Evolutionary conservation across 768 basidiomycete genomes (phyloP).

Genomic region (Podaxis carcinomalis): DNA sequence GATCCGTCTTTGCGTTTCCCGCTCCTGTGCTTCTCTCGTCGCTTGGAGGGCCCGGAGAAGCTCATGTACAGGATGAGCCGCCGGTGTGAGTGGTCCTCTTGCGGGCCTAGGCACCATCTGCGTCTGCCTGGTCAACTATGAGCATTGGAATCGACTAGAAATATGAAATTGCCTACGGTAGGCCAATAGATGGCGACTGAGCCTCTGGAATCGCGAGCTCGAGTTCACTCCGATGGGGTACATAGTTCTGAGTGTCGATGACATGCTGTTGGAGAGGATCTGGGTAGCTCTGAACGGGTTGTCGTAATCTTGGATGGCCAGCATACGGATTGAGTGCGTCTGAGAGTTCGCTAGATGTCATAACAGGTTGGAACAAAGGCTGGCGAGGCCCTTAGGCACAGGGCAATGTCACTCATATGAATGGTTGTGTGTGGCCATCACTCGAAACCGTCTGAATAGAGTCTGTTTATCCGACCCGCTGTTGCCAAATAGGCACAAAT

Average conservation of each 20-base stretch:
- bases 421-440: slow-evolving; percentile 10
- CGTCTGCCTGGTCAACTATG: slow-evolving; percentile 4
- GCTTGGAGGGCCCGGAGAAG: slow-evolving; percentile 54
- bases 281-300: slow-evolving; percentile 1
- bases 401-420: slow-evolving; percentile 8
- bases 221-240: slow-evolving; percentile 61
- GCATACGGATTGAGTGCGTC: slow-evolving; percentile 74
- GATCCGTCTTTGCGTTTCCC: slow-evolving; percentile 52
- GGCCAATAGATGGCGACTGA: slow-evolving; percentile 28
- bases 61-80: slow-evolving; percentile 50
- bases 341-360: slow-evolving; percentile 72
- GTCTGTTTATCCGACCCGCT: not conserved
- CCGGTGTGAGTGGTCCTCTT: not conserved
- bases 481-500: slow-evolving; percentile 26
- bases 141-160: not conserved
- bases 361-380: slow-evolving; percentile 20
- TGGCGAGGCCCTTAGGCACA: slow-evolving; percentile 11
- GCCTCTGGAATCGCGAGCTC: slow-evolving; percentile 55
- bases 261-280: slow-evolving; percentile 6
- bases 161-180: slow-evolving; percentile 28
- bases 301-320: slow-evolving; percentile 12
- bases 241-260: slow-evolving; percentile 21
- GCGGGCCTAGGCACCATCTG: slow-evolving; percentile 14
- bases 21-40: slow-evolving; percentile 56
- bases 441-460: slow-evolving; percentile 3